Conservation (phyloP, 352 stramenopile genomes). For the Phytophthora chlamydospora region DNA sequence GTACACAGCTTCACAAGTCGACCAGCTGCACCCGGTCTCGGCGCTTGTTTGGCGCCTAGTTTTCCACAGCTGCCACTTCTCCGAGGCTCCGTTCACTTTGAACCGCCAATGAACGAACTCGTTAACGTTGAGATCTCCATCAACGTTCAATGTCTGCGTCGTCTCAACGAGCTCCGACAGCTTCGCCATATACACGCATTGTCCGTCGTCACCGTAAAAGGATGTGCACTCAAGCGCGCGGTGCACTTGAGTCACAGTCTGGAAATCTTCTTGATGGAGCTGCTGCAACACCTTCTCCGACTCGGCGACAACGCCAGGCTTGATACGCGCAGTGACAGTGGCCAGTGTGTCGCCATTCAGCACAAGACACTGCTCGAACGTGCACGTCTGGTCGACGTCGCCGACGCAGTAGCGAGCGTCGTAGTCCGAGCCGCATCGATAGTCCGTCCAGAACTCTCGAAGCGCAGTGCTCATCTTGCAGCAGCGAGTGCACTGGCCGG, state of each 20-base stretch:
- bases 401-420: constrained; percentile 48
- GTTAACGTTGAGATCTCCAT: constrained; percentile 18
- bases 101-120: constrained; percentile 72
- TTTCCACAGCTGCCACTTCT: constrained; percentile 59
- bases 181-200: constrained; percentile 43
- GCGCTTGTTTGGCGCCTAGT: constrained; percentile 25
- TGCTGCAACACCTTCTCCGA: constrained; percentile 50
- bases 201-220: constrained; percentile 33
- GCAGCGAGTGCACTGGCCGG: constrained; percentile 49
- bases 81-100: constrained; percentile 43
- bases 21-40: constrained; percentile 17
- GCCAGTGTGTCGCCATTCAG: constrained; percentile 55
- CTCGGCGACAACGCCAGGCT: constrained; percentile 21
- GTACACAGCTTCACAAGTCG: constrained; percentile 14
- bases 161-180: constrained; percentile 46
- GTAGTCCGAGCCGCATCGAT: constrained; percentile 58
- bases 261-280: constrained; percentile 40
- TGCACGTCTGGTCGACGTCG: constrained; percentile 37
- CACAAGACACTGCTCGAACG: constrained; percentile 60
- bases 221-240: constrained; percentile 53
- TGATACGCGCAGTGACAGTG: constrained; percentile 38
- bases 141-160: constrained; percentile 29
- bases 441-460: constrained; percentile 64
- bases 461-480: constrained; percentile 50
- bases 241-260: constrained; percentile 66